Conservation (phyloP, 1,139 yeast species). For the Yamadazyma conglobata region DNA sequence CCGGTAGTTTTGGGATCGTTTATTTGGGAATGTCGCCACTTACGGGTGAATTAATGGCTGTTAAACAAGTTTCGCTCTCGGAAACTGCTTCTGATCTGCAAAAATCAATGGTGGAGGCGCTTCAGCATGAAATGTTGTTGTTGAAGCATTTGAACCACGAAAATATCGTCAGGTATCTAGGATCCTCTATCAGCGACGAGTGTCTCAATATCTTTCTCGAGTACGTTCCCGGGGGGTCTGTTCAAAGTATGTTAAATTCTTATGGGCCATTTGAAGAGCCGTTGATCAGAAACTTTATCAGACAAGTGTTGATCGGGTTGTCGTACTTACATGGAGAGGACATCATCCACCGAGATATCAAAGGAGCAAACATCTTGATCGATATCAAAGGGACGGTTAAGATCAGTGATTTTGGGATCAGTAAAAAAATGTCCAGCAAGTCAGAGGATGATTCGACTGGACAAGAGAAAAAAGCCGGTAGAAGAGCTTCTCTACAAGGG, state of each 20-base stretch:
- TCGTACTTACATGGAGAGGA: slow-evolving; percentile 77
- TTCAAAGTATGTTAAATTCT: slow-evolving; percentile 76
- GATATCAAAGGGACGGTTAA: slow-evolving; percentile 90
- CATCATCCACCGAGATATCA: slow-evolving; percentile 87
- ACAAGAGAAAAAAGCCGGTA: slow-evolving; percentile 31
- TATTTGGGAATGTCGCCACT: slow-evolving; percentile 87
- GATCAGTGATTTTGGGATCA: slow-evolving; percentile 92
- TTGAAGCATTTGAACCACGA: slow-evolving; percentile 82
- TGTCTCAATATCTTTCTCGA: slow-evolving; percentile 81
- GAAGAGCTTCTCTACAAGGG: slow-evolving; percentile 86
- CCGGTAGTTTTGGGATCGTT: slow-evolving; percentile 94
- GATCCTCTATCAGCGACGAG: slow-evolving; percentile 72
- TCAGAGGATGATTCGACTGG: slow-evolving; percentile 13
- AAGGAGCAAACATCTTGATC: slow-evolving; percentile 87
- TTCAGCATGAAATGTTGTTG: slow-evolving; percentile 79
- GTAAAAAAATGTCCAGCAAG: slow-evolving; percentile 59
- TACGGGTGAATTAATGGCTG: slow-evolving; percentile 96
- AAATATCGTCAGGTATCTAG: slow-evolving; percentile 86
- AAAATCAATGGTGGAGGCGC: slow-evolving; percentile 70
- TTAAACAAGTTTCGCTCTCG: slow-evolving; percentile 82
- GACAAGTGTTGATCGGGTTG: slow-evolving; percentile 81
- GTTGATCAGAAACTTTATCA: slow-evolving; percentile 72
- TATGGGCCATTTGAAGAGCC: slow-evolving; percentile 95
- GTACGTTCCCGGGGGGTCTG: slow-evolving; percentile 96
- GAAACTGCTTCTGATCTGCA: slow-evolving; percentile 44